These are phyloP conservation scores for Citrullus amarus DNA, from an alignment of 306 rosid genomes.

Conservation along the genomic window DNA sequence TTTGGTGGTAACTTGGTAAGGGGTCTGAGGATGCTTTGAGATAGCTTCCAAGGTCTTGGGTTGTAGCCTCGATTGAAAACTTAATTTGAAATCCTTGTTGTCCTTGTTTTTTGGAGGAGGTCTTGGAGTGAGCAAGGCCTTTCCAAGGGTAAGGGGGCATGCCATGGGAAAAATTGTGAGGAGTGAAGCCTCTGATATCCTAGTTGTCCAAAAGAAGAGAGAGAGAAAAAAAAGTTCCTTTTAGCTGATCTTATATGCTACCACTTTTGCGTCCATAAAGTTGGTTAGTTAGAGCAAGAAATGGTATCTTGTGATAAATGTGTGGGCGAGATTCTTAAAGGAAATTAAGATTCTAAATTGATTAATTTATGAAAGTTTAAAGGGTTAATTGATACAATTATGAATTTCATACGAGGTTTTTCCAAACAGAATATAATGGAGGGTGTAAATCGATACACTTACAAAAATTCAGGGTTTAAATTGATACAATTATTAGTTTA, in stretches of 20 bases:
- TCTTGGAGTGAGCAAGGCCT: not conserved
- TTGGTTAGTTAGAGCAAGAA: not conserved
- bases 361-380: too few species aligned
- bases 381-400: too few species aligned
- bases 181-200: not conserved
- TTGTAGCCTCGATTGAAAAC: not conserved
- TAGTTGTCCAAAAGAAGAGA: not conserved
- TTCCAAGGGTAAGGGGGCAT: not conserved
- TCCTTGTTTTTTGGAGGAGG: not conserved
- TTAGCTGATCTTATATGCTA: not conserved
- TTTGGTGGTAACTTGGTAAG: not conserved
- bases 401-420: too few species aligned
- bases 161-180: not conserved
- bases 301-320: too few species aligned
- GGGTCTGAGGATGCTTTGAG: not conserved
- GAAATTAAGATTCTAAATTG: too few species aligned
- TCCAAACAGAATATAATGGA: too few species aligned
- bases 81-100: not conserved
- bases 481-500: too few species aligned
- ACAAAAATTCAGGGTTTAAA: too few species aligned
- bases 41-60: not conserved
- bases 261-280: not conserved
- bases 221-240: too few species aligned
- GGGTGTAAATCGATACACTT: too few species aligned
- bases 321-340: too few species aligned